Percentiles rank a stretch among this genome's conserved stretches.
phyloP scores from a whole-genome alignment of 768 basidiomycete species.

The Gyrodon lividus region DNA sequence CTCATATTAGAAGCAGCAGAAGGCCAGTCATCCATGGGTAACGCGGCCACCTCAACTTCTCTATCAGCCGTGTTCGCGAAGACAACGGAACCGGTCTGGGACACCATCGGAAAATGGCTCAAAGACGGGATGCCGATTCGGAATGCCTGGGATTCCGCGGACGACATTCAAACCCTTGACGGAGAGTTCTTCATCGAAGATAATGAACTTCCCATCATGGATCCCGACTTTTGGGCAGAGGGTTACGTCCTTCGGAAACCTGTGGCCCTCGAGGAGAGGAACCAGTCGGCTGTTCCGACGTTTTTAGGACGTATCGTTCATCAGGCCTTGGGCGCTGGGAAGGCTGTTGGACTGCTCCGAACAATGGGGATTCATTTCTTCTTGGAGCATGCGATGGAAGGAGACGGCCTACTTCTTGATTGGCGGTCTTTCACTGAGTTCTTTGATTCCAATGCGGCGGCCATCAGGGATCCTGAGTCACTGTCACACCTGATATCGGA shows the following conservation, averaged over 20 bases:
- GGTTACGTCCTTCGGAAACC: slow-evolving; percentile 60
- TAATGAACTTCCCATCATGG: slow-evolving; percentile 59
- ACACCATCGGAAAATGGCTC: slow-evolving; percentile 70
- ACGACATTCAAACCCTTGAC: slow-evolving; percentile 38
- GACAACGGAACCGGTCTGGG: slow-evolving; percentile 72
- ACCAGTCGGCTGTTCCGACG: slow-evolving; percentile 43
- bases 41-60: slow-evolving; percentile 49
- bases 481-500: slow-evolving; percentile 66
- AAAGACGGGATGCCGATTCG: slow-evolving; percentile 64
- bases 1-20: slow-evolving; percentile 57
- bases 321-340: slow-evolving; percentile 65
- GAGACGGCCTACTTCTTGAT: slow-evolving; percentile 26
- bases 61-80: slow-evolving; percentile 62
- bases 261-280: slow-evolving; percentile 25
- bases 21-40: slow-evolving; percentile 57
- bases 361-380: slow-evolving; percentile 40
- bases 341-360: slow-evolving; percentile 72
- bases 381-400: slow-evolving; percentile 17
- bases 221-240: slow-evolving; percentile 79
- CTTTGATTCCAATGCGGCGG: slow-evolving; percentile 29
- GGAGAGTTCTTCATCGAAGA: slow-evolving; percentile 83
- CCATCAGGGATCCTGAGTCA: slow-evolving; percentile 56
- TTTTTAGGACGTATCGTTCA: slow-evolving; percentile 64
- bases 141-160: slow-evolving; percentile 29
- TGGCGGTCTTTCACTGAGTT: slow-evolving; percentile 47